phyloP scores from a whole-genome alignment of 768 basidiomycete species.

The Artomyces pyxidatus region DNA sequence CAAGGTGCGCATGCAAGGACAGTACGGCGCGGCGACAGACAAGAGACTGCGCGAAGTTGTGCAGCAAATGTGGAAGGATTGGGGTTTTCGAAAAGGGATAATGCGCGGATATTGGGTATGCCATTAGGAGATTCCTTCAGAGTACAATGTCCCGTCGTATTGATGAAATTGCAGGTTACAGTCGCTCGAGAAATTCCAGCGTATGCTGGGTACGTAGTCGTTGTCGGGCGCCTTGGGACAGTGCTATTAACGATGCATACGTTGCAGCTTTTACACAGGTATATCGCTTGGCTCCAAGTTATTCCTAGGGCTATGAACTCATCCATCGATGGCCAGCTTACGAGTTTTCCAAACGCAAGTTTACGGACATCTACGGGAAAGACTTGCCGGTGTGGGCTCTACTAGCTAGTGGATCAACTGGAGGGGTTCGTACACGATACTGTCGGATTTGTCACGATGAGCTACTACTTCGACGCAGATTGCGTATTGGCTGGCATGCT shows the following conservation, averaged over 20 bases:
- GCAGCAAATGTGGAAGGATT: conserved; percentile 78
- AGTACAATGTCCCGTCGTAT: background rate
- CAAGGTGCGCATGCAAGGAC: conserved; percentile 96
- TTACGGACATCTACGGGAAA: conserved; percentile 52
- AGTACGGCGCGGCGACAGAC: conserved; percentile 78
- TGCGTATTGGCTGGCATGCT: conserved; percentile 91
- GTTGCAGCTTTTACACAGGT: conserved; percentile 62
- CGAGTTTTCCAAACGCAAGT: conserved; percentile 81
- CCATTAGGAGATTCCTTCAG: background rate
- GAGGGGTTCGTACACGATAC: conserved; percentile 48
- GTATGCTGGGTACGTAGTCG: conserved; percentile 63
- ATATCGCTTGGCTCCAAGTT: conserved; percentile 1
- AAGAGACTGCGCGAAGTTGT: conserved; percentile 67
- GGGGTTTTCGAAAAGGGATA: conserved; percentile 80
- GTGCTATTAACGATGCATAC: background rate
- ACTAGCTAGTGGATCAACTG: conserved; percentile 73
- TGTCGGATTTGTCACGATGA: background rate
- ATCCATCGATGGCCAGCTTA: conserved; percentile 43
- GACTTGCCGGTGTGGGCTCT: conserved; percentile 81
- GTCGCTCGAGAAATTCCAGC: conserved; percentile 92
- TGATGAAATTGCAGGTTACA: conserved; percentile 51
- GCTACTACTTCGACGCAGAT: conserved; percentile 34
- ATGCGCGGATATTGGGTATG: conserved; percentile 97
- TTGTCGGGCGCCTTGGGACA: background rate
- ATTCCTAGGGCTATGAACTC: background rate